Percentiles rank a stretch among this genome's conserved stretches.
Conservation (phyloP, 192 early-diverging fungal genomes). For the Coemansia sp. region DNA sequence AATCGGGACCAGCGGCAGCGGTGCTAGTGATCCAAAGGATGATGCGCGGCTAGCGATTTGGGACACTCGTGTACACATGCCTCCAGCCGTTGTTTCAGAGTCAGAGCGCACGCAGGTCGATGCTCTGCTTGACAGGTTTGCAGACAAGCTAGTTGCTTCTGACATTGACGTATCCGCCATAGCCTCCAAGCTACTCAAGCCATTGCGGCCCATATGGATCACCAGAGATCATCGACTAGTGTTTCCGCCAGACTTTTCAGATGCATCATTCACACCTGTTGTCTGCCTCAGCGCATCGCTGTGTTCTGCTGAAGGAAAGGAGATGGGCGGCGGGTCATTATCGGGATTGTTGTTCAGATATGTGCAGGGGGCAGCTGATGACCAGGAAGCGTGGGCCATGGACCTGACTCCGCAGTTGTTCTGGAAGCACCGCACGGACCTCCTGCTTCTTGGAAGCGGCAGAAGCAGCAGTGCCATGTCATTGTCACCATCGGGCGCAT, state of each 20-base stretch:
- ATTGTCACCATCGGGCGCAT: not conserved
- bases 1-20: not conserved
- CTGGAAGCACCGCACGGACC: conserved; percentile 57
- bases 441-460: conserved; percentile 25
- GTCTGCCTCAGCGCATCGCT: conserved; percentile 75
- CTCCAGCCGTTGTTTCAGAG: conserved; percentile 61
- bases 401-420: conserved; percentile 66
- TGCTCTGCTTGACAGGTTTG: conserved; percentile 60
- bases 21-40: not conserved
- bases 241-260: conserved; percentile 53
- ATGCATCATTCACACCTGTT: conserved; percentile 69
- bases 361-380: conserved; percentile 89
- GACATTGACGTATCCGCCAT: conserved; percentile 42
- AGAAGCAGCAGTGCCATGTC: conserved; percentile 31
- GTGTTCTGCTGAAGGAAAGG: conserved; percentile 12
- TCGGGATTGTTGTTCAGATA: conserved; percentile 65
- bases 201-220: conserved; percentile 83
- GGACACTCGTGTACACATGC: conserved; percentile 65
- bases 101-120: conserved; percentile 75
- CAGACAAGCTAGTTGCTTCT: conserved; percentile 56
- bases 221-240: conserved; percentile 58
- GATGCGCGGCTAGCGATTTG: conserved; percentile 25
- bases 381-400: conserved; percentile 83
- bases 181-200: conserved; percentile 54
- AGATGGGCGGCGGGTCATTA: not conserved